Conservation (phyloP, 2,329 filamentous ascomycete genomes). For the Colletotrichum siamense region DNA sequence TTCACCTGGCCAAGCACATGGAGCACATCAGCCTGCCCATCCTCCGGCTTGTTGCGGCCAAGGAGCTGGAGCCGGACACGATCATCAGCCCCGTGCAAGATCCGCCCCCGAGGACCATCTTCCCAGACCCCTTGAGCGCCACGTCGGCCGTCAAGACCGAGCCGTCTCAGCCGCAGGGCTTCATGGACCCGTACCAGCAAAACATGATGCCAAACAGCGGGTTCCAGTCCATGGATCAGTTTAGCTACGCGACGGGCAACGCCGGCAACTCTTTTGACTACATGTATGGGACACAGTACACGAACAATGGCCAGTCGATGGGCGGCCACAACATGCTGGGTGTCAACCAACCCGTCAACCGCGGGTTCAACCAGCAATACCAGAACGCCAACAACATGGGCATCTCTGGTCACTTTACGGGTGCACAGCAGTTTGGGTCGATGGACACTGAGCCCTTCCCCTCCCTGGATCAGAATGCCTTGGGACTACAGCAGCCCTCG, state of each 20-base stretch:
- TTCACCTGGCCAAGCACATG: constrained; percentile 95
- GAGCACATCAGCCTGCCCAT: constrained; percentile 88
- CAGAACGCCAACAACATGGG: constrained; percentile 28
- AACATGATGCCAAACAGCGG: not conserved
- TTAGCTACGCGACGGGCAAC: not conserved
- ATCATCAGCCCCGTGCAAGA: constrained; percentile 73
- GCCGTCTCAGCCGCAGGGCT: constrained; percentile 16
- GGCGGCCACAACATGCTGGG: constrained; percentile 4
- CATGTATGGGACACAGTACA: constrained; percentile 3
- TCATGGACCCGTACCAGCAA: not conserved
- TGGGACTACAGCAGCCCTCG: constrained; percentile 38
- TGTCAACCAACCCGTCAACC: not conserved
- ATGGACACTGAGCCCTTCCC: constrained; percentile 43
- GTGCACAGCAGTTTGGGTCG: constrained; percentile 34
- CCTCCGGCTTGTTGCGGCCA: constrained; percentile 62
- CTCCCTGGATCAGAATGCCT: constrained; percentile 33
- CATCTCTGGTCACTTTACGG: constrained; percentile 32
- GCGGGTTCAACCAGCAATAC: constrained; percentile 30
- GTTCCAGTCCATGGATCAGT: not conserved
- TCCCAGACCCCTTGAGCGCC: constrained; percentile 35
- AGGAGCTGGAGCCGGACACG: constrained; percentile 62
- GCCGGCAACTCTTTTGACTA: not conserved
- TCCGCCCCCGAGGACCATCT: constrained; percentile 44
- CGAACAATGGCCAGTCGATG: not conserved
- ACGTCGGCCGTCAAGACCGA: constrained; percentile 33